phyloP scores from a whole-genome alignment of 2,329 filamentous ascomycete species.

The Neonectria punicea region DNA sequence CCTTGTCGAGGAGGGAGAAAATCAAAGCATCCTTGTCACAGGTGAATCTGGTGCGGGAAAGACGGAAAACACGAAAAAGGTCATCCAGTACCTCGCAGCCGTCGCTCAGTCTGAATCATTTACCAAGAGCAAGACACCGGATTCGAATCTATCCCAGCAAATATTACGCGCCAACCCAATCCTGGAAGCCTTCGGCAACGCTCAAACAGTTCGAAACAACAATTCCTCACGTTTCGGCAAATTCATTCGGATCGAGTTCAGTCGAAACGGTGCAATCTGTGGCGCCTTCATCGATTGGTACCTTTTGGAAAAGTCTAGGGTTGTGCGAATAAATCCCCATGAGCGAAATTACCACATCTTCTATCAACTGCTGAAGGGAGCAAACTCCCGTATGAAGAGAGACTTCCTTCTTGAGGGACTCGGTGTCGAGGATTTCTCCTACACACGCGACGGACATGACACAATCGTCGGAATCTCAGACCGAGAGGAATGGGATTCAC shows the following conservation, averaged over 20 bases:
- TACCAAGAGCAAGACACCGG: constrained; percentile 67
- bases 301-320: constrained; percentile 95
- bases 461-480: constrained; percentile 92
- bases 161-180: constrained; percentile 97
- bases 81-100: constrained; percentile 97
- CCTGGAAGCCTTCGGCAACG: constrained; percentile 96
- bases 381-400: constrained; percentile 76
- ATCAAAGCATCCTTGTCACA: constrained; percentile 97
- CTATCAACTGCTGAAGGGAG: constrained; percentile 92
- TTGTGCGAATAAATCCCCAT: constrained; percentile 85
- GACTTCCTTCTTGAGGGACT: constrained; percentile 80
- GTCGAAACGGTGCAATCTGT: constrained; percentile 85
- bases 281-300: constrained; percentile 99
- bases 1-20: constrained; percentile 91
- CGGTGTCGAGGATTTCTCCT: constrained; percentile 87
- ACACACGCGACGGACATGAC: constrained; percentile 91
- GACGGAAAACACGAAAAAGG: constrained; percentile 99
- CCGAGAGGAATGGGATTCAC: constrained; percentile 84
- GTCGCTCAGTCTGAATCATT: constrained; percentile 87
- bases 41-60: constrained; percentile 98
- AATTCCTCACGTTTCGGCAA: constrained; percentile 99
- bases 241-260: constrained; percentile 98
- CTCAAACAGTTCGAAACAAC: constrained; percentile 96
- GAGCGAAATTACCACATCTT: constrained; percentile 98
- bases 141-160: constrained; percentile 93